phyloP scores from a whole-genome alignment of 139 green algal species.

The Trebouxia sp. region DNA sequence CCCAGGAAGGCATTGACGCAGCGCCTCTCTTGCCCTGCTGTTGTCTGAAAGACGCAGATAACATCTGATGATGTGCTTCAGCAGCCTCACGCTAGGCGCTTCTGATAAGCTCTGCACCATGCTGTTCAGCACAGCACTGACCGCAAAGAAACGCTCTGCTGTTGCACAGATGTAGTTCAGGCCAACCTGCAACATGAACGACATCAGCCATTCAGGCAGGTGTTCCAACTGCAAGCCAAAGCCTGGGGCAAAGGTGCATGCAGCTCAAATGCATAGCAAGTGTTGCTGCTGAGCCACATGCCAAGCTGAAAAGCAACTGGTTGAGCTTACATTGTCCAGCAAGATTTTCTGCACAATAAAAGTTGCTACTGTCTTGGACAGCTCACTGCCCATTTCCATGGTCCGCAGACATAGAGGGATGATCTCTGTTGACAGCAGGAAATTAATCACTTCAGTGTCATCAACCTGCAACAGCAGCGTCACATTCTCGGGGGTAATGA shows the following conservation, averaged over 20 bases:
- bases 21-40: conserved; percentile 83
- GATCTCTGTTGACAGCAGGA: conserved; percentile 99
- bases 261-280: background rate
- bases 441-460: conserved; percentile 99
- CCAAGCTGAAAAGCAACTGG: background rate
- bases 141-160: conserved; percentile 97
- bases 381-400: conserved; percentile 98
- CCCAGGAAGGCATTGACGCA: conserved; percentile 92
- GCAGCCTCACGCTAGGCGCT: conserved; percentile 88
- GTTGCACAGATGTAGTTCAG: conserved; percentile 98
- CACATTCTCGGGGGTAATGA: background rate
- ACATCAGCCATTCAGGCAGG: background rate
- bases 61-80: conserved; percentile 99
- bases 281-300: too few species aligned
- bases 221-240: too few species aligned
- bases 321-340: conserved; percentile 80
- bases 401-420: conserved; percentile 98
- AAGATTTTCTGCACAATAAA: conserved; percentile 99
- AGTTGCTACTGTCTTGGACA: conserved; percentile 99
- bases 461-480: conserved; percentile 70
- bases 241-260: too few species aligned
- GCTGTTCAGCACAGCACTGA: conserved; percentile 87
- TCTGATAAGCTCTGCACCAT: conserved; percentile 90
- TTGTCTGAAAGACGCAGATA: conserved; percentile 89
- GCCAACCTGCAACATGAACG: conserved; percentile 69